phyloP scores from a whole-genome alignment of 2,329 filamentous ascomycete species.

The Didymella segeticola region DNA sequence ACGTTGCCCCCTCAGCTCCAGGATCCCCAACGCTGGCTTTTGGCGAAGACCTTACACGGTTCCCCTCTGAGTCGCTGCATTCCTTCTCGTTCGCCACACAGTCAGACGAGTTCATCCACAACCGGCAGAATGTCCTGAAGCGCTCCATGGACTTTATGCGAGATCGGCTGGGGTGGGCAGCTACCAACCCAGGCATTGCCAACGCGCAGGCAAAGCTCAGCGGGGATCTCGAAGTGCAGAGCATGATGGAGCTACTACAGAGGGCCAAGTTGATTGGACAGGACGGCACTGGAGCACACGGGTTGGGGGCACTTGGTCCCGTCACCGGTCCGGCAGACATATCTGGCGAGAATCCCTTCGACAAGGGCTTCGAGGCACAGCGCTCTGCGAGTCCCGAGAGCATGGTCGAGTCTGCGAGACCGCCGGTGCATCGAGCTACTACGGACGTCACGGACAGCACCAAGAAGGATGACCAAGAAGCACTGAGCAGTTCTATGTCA shows the following conservation, averaged over 20 bases:
- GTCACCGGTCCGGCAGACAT: constrained; percentile 80
- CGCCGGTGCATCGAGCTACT: constrained; percentile 25
- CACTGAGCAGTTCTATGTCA: constrained; percentile 26
- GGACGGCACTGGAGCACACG: constrained; percentile 64
- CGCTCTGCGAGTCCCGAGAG: constrained; percentile 54
- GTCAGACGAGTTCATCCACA: constrained; percentile 90
- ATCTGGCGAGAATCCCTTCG: constrained; percentile 81
- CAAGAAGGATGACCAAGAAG: constrained; percentile 20
- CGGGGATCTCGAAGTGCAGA: constrained; percentile 86
- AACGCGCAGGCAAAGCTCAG: constrained; percentile 82
- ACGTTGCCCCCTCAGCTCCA: constrained; percentile 66
- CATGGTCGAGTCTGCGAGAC: constrained; percentile 36
- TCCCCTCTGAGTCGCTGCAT: constrained; percentile 94
- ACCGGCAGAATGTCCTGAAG: constrained; percentile 89
- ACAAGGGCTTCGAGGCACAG: constrained; percentile 74
- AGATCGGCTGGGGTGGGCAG: constrained; percentile 84
- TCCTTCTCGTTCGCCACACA: constrained; percentile 98
- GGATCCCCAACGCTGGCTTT: constrained; percentile 72
- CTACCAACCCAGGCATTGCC: constrained; percentile 75
- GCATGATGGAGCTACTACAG: constrained; percentile 86
- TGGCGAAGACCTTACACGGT: constrained; percentile 87
- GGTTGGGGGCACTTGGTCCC: constrained; percentile 64
- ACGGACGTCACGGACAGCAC: constrained; percentile 15
- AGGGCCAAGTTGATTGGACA: constrained; percentile 79
- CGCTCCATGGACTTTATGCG: constrained; percentile 96